Percentiles rank a stretch among this genome's conserved stretches.
Conservation (phyloP, 1,284 basidiomycete species). For the Ceratobasidium sp. region DNA sequence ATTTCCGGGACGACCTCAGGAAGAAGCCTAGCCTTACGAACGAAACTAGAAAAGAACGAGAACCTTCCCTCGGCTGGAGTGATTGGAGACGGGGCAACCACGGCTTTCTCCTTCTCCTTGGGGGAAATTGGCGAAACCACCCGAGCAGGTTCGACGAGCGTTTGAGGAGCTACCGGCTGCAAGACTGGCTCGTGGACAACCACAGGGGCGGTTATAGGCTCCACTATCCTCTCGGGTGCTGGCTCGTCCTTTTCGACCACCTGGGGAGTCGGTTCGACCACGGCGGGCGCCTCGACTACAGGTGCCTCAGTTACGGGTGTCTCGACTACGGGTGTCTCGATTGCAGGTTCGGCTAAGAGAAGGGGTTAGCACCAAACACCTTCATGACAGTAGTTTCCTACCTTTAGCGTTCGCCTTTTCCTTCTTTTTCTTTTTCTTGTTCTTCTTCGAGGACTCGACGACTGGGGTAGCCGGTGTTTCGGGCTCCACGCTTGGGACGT, state of each 20-base stretch:
- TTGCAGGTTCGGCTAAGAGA: background rate
- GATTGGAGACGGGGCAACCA: background rate
- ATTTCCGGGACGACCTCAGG: background rate
- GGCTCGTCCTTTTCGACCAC: background rate
- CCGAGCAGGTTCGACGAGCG: background rate
- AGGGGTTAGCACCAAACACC: background rate
- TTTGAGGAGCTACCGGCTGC: background rate
- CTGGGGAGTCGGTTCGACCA: conserved; percentile 3
- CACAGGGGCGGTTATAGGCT: background rate
- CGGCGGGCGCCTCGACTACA: conserved; percentile 13
- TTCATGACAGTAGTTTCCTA: background rate
- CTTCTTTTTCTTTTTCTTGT: conserved; percentile 26
- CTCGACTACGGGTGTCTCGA: conserved; percentile 2
- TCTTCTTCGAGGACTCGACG: conserved; percentile 25
- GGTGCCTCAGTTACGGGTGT: background rate
- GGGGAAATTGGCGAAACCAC: background rate
- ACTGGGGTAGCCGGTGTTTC: conserved; percentile 14
- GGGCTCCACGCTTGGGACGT: background rate
- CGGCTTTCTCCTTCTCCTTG: conserved; percentile 26
- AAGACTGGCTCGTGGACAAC: background rate
- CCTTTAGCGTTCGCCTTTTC: conserved; percentile 18
- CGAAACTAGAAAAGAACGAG: background rate
- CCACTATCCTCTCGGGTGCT: background rate
- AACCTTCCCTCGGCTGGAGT: conserved; percentile 13
- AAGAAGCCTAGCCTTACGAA: background rate